A percentile compares a stretch with the other conserved stretches of the same genome.
These are phyloP conservation scores for Asparagopsis taxiformis DNA, from an alignment of 31 red algal species.

Conservation along the genomic window DNA sequence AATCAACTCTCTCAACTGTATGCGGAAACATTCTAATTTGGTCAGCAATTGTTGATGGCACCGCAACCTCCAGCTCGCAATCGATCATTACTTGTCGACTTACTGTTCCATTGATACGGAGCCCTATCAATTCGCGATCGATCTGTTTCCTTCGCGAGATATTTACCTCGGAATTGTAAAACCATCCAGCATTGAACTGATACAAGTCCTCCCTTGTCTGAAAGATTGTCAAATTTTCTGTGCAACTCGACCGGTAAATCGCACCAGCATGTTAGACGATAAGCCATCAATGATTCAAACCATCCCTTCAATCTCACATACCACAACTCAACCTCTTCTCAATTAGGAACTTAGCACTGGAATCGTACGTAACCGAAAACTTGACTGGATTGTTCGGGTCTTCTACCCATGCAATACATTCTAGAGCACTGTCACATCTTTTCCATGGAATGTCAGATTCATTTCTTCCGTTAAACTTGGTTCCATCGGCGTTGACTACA, in stretches of 20 bases:
- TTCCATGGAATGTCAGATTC: too few species aligned
- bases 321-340: conserved; percentile 17
- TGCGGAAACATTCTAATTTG: too few species aligned
- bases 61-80: not conserved
- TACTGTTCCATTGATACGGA: conserved; percentile 32
- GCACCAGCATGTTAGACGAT: not conserved
- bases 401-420: conserved; percentile 14
- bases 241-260: not conserved
- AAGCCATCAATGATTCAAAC: not conserved
- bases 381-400: conserved; percentile 5
- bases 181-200: conserved; percentile 29
- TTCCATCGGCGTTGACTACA: not conserved
- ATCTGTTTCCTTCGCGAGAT: not conserved
- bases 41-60: not conserved
- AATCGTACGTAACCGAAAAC: conserved; percentile 26
- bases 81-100: not conserved
- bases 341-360: conserved; percentile 9
- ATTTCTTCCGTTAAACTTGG: not conserved
- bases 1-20: too few species aligned
- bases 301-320: not conserved
- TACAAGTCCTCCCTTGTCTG: conserved; percentile 27
- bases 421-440: conserved; percentile 12
- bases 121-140: conserved; percentile 19
- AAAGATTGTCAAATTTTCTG: conserved; percentile 15
- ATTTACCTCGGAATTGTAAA: conserved; percentile 3